These are phyloP conservation scores for Monosporozyma unispora DNA, from an alignment of 805 yeast genomes.

Conservation along the genomic window DNA sequence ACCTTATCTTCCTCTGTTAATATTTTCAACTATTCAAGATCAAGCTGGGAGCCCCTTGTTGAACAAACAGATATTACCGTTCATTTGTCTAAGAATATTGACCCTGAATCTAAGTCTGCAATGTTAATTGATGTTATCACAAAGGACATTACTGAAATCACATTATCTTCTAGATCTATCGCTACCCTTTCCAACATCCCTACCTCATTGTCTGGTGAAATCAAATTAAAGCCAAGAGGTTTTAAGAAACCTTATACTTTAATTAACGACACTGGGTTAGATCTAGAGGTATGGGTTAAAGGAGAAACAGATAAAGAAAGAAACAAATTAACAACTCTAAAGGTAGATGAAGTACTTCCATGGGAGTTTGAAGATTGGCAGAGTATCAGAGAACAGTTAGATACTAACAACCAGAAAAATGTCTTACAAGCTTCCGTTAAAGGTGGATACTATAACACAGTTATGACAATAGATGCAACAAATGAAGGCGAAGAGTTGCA, in stretches of 20 bases:
- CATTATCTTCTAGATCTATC: slow-evolving; percentile 73
- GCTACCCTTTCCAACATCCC: slow-evolving; percentile 67
- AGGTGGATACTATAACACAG: slow-evolving; percentile 45
- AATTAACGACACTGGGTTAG: slow-evolving; percentile 76
- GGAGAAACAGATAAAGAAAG: slow-evolving; percentile 26
- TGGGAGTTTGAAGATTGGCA: slow-evolving; percentile 98
- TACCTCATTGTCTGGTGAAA: slow-evolving; percentile 44
- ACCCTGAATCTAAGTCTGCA: slow-evolving; percentile 36
- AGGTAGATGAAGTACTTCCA: slow-evolving; percentile 44
- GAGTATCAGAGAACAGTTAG: slow-evolving; percentile 67
- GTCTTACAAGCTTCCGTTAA: slow-evolving; percentile 54
- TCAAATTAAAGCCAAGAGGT: slow-evolving; percentile 56
- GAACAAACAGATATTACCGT: slow-evolving; percentile 81
- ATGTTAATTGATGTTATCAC: slow-evolving; percentile 64
- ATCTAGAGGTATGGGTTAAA: slow-evolving; percentile 77
- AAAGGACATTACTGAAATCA: slow-evolving; percentile 65
- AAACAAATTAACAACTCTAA: slow-evolving; percentile 29
- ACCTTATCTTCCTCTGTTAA: slow-evolving; percentile 59
- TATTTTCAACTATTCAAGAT: slow-evolving; percentile 78
- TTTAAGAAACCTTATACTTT: slow-evolving; percentile 76
- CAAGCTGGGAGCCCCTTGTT: slow-evolving; percentile 90
- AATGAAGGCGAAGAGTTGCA: slow-evolving; percentile 78
- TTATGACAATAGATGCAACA: slow-evolving; percentile 54
- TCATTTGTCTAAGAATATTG: slow-evolving; percentile 44
- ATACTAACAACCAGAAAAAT: slow-evolving; percentile 52